Conservation (phyloP, 495 filamentous ascomycete species). For the Penicillium crystallinum region DNA sequence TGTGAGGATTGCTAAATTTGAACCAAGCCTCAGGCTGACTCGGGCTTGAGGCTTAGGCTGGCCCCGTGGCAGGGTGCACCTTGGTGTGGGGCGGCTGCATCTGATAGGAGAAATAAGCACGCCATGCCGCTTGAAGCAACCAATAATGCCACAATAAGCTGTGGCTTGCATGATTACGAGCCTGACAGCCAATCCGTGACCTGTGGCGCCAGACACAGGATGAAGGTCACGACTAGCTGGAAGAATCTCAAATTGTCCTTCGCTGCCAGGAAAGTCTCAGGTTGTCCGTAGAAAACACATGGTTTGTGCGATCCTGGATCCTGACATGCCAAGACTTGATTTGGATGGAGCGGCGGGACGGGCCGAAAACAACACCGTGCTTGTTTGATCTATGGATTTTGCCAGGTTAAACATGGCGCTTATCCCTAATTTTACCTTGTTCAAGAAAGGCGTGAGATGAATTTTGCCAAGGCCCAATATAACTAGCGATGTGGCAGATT, state of each 20-base stretch:
- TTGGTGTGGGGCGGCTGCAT: background rate
- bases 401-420: too few species aligned
- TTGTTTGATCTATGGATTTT: too few species aligned
- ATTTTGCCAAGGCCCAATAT: too few species aligned
- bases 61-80: background rate
- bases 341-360: too few species aligned
- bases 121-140: background rate
- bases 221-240: background rate
- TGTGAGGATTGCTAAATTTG: background rate
- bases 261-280: too few species aligned
- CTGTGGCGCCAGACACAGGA: slow-evolving; percentile 1
- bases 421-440: too few species aligned
- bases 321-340: too few species aligned
- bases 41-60: background rate
- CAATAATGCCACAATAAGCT: background rate
- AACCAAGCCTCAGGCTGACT: background rate
- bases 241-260: background rate
- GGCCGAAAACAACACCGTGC: too few species aligned
- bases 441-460: too few species aligned
- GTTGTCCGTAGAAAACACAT: too few species aligned
- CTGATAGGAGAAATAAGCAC: slow-evolving; percentile 2
- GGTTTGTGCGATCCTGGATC: too few species aligned
- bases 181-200: background rate
- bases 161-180: slow-evolving; percentile 3
- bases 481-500: too few species aligned